Conservation (phyloP, 495 filamentous ascomycete species). For the Penicillium taxi region DNA sequence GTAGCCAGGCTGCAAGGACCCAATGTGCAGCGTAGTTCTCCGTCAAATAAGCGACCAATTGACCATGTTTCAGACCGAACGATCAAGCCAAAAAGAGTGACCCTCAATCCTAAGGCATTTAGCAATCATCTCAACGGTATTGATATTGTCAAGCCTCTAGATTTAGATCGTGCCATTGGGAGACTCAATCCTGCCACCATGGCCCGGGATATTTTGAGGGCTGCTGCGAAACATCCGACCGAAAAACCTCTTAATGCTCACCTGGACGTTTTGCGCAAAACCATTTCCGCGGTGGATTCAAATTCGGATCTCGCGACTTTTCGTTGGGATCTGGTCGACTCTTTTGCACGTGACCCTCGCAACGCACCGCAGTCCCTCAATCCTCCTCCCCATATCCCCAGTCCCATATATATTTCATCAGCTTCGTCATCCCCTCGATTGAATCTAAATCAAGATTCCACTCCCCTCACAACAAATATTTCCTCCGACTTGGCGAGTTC, state of each 20-base stretch:
- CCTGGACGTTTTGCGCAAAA: constrained; percentile 39
- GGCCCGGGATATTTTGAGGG: constrained; percentile 56
- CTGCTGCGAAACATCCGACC: constrained; percentile 51
- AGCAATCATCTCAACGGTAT: constrained; percentile 3
- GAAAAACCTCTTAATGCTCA: constrained; percentile 53
- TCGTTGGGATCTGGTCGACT: constrained; percentile 60
- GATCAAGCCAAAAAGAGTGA: background rate
- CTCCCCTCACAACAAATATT: background rate
- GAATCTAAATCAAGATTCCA: no score
- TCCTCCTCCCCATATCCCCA: no score
- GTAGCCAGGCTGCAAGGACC: no score
- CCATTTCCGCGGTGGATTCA: constrained; percentile 32
- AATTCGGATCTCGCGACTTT: constrained; percentile 53
- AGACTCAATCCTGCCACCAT: constrained; percentile 53
- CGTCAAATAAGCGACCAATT: constrained; percentile 2
- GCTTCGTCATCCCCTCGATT: no score
- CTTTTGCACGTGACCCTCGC: background rate
- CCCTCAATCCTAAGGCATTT: background rate
- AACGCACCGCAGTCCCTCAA: background rate
- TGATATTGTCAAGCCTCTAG: constrained; percentile 36
- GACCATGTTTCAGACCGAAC: constrained; percentile 3
- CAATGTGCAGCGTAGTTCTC: no score
- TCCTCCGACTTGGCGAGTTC: background rate
- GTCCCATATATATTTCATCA: no score
- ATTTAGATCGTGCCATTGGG: constrained; percentile 40